Conservation (phyloP, 2,329 filamentous ascomycete genomes). For the Fusarium sp. region DNA sequence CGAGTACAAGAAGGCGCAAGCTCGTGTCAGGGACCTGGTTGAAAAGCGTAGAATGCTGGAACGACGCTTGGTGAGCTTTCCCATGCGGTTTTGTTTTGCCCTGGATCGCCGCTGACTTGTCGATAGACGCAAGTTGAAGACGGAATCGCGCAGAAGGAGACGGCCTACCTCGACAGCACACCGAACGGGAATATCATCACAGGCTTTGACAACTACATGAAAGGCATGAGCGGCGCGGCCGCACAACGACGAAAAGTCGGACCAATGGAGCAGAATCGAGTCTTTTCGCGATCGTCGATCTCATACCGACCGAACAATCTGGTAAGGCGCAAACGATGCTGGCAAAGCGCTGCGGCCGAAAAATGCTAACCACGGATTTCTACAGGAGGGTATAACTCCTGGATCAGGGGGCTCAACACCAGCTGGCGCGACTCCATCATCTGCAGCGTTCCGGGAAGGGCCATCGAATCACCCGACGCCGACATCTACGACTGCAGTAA, state of each 20-base stretch:
- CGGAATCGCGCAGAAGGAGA: slow-evolving; percentile 84
- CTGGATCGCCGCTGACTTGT: slow-evolving; percentile 49
- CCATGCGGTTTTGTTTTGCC: slow-evolving; percentile 22
- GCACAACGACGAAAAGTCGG: slow-evolving; percentile 74
- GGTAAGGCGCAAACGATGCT: slow-evolving; percentile 46
- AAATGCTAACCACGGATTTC: not conserved
- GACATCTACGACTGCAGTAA: slow-evolving; percentile 63
- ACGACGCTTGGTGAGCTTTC: slow-evolving; percentile 53
- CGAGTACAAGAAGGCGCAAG: slow-evolving; percentile 65
- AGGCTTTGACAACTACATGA: slow-evolving; percentile 98
- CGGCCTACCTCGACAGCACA: slow-evolving; percentile 90
- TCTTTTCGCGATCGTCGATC: slow-evolving; percentile 77
- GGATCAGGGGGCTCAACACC: slow-evolving; percentile 56
- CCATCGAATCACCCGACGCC: slow-evolving; percentile 68
- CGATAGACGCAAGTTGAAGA: slow-evolving; percentile 71
- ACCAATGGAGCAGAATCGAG: slow-evolving; percentile 76
- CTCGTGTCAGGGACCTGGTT: slow-evolving; percentile 61
- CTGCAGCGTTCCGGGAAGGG: slow-evolving; percentile 64
- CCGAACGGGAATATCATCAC: slow-evolving; percentile 94
- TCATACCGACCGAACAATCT: slow-evolving; percentile 65
- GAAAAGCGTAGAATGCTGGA: slow-evolving; percentile 58
- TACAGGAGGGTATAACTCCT: slow-evolving; percentile 44
- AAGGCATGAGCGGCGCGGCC: slow-evolving; percentile 76
- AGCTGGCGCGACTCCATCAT: slow-evolving; percentile 60
- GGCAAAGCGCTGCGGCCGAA: not conserved